These are phyloP conservation scores for Terfezia claveryi DNA, from an alignment of 495 filamentous ascomycete species.

Conservation along the genomic window DNA sequence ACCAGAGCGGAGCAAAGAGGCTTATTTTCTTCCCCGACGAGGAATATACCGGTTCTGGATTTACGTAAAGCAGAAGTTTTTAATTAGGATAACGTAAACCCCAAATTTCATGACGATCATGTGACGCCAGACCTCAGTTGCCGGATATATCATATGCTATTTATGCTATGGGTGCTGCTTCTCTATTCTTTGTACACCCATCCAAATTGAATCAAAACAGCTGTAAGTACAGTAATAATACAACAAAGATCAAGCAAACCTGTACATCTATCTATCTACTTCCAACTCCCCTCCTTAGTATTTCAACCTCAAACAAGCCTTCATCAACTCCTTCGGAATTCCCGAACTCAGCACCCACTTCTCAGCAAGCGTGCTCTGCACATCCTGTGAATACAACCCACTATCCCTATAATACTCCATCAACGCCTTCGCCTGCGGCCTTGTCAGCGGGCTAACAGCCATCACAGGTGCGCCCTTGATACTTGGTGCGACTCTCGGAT, in stretches of 20 bases:
- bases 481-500: conserved; percentile 41
- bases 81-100: too few relatives aligned
- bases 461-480: conserved; percentile 30
- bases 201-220: too few relatives aligned
- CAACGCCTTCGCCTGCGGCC: conserved; percentile 50
- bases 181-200: too few relatives aligned
- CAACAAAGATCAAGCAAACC: too few relatives aligned
- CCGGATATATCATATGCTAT: too few relatives aligned
- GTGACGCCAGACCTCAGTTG: too few relatives aligned
- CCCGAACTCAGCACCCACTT: conserved; percentile 45
- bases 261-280: not conserved
- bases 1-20: conserved; percentile 8
- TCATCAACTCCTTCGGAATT: conserved; percentile 14
- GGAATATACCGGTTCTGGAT: conserved; percentile 11
- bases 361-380: conserved; percentile 51
- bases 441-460: conserved; percentile 41
- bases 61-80: not conserved
- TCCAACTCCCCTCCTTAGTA: not conserved
- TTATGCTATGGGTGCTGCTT: too few relatives aligned
- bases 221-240: too few relatives aligned
- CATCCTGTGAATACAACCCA: conserved; percentile 45
- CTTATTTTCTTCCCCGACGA: conserved; percentile 21
- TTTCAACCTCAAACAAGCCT: conserved; percentile 13
- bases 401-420: conserved; percentile 89
- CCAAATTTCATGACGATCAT: too few relatives aligned